Evolutionary conservation across 2,329 filamentous ascomycete species (phyloP).

Genomic region (Colletotrichum sp.): DNA sequence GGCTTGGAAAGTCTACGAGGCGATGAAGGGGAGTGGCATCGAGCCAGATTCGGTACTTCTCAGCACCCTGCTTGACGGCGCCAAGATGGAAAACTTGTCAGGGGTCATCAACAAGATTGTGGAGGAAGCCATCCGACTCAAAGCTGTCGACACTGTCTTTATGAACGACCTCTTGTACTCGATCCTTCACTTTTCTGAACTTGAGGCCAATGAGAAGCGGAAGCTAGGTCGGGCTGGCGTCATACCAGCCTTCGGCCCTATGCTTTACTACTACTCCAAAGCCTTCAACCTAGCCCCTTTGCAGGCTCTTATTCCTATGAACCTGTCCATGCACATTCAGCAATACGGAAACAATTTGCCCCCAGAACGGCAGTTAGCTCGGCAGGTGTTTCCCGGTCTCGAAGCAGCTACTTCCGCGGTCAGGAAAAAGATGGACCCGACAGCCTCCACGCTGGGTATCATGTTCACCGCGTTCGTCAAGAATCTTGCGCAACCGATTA

Average conservation of each 20-base stretch:
- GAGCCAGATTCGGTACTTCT: slow-evolving; percentile 71
- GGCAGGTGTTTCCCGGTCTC: slow-evolving; percentile 31
- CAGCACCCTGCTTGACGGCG: slow-evolving; percentile 72
- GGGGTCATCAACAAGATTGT: slow-evolving; percentile 49
- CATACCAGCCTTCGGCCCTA: slow-evolving; percentile 46
- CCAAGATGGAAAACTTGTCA: slow-evolving; percentile 62
- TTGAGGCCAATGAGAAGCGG: slow-evolving; percentile 38
- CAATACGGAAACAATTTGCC: slow-evolving; percentile 18
- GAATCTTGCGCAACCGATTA: slow-evolving; percentile 41
- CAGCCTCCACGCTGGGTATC: slow-evolving; percentile 43
- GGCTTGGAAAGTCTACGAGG: slow-evolving; percentile 68
- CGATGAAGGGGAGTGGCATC: slow-evolving; percentile 64
- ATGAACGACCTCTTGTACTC: slow-evolving; percentile 49
- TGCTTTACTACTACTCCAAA: slow-evolving; percentile 55
- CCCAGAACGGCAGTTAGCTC: slow-evolving; percentile 17
- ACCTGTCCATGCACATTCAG: slow-evolving; percentile 13
- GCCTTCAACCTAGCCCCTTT: slow-evolving; percentile 53
- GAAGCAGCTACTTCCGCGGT: slow-evolving; percentile 32
- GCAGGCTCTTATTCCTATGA: slow-evolving; percentile 36
- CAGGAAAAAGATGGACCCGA: slow-evolving; percentile 35
- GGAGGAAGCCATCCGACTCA: slow-evolving; percentile 37
- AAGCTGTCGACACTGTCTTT: slow-evolving; percentile 56
- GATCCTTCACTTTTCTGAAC: slow-evolving; percentile 48
- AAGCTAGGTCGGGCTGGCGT: slow-evolving; percentile 30
- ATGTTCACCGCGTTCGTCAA: slow-evolving; percentile 54